These are phyloP conservation scores for Tolypocladium inflatum DNA, from an alignment of 2,329 filamentous ascomycete genomes.

Conservation along the genomic window DNA sequence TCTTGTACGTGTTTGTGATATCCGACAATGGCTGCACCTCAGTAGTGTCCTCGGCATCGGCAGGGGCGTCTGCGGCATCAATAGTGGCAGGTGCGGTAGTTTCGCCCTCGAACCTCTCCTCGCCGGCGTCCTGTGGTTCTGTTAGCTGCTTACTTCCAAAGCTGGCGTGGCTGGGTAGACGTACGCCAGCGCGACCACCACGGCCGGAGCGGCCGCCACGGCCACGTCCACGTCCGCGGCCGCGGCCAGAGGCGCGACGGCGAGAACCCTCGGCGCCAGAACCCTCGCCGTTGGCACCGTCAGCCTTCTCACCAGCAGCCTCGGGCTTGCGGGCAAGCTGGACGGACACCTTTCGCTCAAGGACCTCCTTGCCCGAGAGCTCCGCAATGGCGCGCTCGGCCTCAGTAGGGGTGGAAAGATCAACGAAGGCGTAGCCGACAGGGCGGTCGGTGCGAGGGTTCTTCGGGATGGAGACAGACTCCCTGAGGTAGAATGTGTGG, in stretches of 20 bases:
- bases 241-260: constrained; percentile 53
- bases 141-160: neutral
- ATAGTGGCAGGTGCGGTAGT: constrained; percentile 27
- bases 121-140: constrained; percentile 18
- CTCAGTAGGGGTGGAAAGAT: constrained; percentile 88
- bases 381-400: constrained; percentile 91
- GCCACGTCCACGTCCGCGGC: constrained; percentile 61
- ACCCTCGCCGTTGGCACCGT: constrained; percentile 68
- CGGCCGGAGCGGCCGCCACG: constrained; percentile 57
- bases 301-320: constrained; percentile 65
- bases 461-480: constrained; percentile 98
- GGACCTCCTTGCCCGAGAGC: constrained; percentile 94
- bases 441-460: constrained; percentile 98
- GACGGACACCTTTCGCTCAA: constrained; percentile 98
- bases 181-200: constrained; percentile 35
- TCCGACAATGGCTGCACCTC: constrained; percentile 53
- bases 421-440: constrained; percentile 98
- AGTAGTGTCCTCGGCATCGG: constrained; percentile 34
- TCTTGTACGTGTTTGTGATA: constrained; percentile 47
- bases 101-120: constrained; percentile 39
- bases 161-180: constrained; percentile 5
- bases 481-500: constrained; percentile 44
- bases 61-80: constrained; percentile 35
- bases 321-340: constrained; percentile 98
- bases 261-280: constrained; percentile 57